Percentiles rank a stretch among this genome's conserved stretches.
These are phyloP conservation scores for Rhodotorula glutinis DNA, from an alignment of 1,284 basidiomycete genomes.

Conservation along the genomic window DNA sequence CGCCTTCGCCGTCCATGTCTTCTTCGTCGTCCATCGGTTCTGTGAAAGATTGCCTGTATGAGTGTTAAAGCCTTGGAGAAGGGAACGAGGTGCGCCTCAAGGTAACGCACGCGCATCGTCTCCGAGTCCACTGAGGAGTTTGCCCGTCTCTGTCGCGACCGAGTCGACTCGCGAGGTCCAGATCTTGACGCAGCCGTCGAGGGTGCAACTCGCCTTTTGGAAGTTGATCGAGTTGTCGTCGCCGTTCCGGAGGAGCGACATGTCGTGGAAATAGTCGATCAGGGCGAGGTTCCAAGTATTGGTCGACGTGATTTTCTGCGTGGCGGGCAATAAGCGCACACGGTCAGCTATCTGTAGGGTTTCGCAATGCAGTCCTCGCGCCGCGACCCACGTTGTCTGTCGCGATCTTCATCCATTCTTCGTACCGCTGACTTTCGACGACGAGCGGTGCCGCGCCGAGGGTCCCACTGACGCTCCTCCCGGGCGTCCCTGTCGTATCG, in stretches of 20 bases:
- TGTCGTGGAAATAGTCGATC: conserved; percentile 99
- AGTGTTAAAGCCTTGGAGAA: not conserved
- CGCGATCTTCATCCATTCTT: conserved; percentile 99
- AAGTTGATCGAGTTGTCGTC: conserved; percentile 90
- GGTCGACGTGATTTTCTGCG: conserved; percentile 94
- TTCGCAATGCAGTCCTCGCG: too few species aligned
- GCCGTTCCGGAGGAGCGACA: conserved; percentile 89
- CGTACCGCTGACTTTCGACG: conserved; percentile 49
- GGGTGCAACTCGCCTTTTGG: conserved; percentile 93
- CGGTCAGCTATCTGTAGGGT: too few species aligned
- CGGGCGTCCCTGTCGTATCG: not conserved
- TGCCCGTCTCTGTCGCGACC: conserved; percentile 94
- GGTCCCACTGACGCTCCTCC: not conserved
- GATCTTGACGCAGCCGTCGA: conserved; percentile 99
- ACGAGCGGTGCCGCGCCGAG: conserved; percentile 23
- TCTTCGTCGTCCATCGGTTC: conserved; percentile 55
- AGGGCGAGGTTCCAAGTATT: conserved; percentile 98
- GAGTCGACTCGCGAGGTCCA: conserved; percentile 98
- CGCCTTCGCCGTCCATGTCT: conserved; percentile 58
- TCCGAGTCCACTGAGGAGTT: conserved; percentile 86
- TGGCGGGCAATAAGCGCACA: too few species aligned
- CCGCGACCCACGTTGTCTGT: conserved; percentile 88
- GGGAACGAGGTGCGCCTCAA: not conserved
- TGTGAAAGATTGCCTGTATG: not conserved
- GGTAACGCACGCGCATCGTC: conserved; percentile 48